Evolutionary conservation across 192 early-diverging fungal genomes (phyloP).

Genomic region (Anaeromyces robustus): DNA sequence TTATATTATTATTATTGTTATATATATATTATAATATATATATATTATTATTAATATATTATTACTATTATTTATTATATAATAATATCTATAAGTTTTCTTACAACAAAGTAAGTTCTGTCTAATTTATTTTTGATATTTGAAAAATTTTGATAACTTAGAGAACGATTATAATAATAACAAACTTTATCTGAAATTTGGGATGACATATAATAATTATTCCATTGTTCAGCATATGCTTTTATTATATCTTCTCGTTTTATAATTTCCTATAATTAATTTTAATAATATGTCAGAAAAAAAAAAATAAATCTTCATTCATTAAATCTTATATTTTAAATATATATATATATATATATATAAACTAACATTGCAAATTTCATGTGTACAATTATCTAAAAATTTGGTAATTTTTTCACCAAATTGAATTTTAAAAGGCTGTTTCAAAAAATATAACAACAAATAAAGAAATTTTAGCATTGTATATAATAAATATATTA

Average conservation of each 20-base stretch:
- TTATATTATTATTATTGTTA: too few species aligned
- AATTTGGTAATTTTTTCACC: not conserved
- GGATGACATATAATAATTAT: not conserved
- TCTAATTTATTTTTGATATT: not conserved
- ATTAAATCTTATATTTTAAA: too few species aligned
- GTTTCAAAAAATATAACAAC: too few species aligned
- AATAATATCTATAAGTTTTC: too few species aligned
- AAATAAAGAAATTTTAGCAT: too few species aligned
- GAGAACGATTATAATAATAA: not conserved
- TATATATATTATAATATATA: too few species aligned
- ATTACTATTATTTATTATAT: too few species aligned
- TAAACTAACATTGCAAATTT: not conserved
- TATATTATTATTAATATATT: too few species aligned
- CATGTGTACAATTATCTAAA: not conserved
- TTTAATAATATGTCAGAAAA: not conserved
- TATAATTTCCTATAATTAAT: not conserved
- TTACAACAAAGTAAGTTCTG: not conserved
- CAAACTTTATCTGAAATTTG: not conserved
- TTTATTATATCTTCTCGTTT: not conserved
- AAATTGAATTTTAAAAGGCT: not conserved
- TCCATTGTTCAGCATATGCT: not conserved
- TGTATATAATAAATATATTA: too few species aligned
- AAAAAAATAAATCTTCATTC: too few species aligned
- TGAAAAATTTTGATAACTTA: not conserved
- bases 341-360: not conserved